Evolutionary conservation across 306 rosid species (phyloP).

Genomic region (Gastrolobium villosum): DNA sequence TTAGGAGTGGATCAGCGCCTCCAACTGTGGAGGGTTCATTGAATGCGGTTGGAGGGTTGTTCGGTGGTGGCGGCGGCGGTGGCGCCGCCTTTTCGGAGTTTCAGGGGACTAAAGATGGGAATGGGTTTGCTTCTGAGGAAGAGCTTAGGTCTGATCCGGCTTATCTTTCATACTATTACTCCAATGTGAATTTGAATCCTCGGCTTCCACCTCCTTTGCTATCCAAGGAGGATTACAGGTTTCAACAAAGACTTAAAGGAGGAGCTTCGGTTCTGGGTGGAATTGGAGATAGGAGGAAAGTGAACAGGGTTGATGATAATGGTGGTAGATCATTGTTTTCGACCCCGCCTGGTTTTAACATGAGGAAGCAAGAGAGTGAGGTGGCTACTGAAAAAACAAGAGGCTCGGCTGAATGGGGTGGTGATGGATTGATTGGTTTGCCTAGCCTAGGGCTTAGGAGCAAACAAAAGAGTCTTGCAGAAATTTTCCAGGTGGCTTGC

Average conservation of each 20-base stretch:
- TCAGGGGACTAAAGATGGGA: constrained; percentile 60
- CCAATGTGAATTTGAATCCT: constrained; percentile 88
- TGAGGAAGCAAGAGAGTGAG: constrained; percentile 66
- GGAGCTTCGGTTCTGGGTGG: constrained; percentile 79
- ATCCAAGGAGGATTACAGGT: constrained; percentile 94
- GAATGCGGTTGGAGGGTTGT: constrained; percentile 83
- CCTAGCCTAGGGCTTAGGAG: constrained; percentile 84
- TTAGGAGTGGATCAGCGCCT: constrained; percentile 96
- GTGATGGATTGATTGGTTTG: constrained; percentile 85
- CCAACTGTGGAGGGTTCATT: constrained; percentile 91
- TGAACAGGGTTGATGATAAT: constrained; percentile 63
- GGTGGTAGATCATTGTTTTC: constrained; percentile 68
- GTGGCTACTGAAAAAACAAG: constrained; percentile 61
- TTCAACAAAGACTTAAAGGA: constrained; percentile 56
- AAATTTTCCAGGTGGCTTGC: constrained; percentile 77
- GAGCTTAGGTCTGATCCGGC: constrained; percentile 96
- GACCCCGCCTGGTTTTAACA: constrained; percentile 81
- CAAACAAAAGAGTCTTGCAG: constrained; percentile 85
- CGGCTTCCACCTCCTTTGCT: constrained; percentile 88
- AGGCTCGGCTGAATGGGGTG: constrained; percentile 82
- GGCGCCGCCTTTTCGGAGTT: constrained; percentile 53
- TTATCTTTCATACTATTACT: constrained; percentile 76
- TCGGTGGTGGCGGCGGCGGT: constrained; percentile 42
- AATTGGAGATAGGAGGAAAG: constrained; percentile 88
- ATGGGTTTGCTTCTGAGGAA: constrained; percentile 85